A percentile compares a stretch with the other conserved stretches of the same genome.
Evolutionary conservation across 495 filamentous ascomycete species (phyloP).

Genomic region (Stereocaulon alpinum): DNA sequence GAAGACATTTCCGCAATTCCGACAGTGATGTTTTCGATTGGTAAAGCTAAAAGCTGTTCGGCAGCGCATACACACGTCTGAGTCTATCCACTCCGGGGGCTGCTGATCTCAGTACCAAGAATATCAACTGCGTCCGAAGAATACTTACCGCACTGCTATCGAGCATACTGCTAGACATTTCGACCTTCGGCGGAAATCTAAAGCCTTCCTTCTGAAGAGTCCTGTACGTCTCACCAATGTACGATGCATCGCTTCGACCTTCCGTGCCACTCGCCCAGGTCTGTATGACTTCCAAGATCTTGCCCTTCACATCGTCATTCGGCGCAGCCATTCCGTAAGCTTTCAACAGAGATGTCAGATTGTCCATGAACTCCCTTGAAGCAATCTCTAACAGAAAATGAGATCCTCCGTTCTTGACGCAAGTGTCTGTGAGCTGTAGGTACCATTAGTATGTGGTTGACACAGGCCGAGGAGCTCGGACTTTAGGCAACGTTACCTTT

Average conservation of each 20-base stretch:
- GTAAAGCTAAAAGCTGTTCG: conserved; percentile 92
- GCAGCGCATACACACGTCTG: conserved; percentile 97
- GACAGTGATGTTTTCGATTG: conserved; percentile 95
- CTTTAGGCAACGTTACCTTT: conserved; percentile 48
- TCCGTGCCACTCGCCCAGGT: conserved; percentile 87
- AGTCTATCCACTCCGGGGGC: conserved; percentile 97
- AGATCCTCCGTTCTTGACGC: conserved; percentile 95
- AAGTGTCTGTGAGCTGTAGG: conserved; percentile 79
- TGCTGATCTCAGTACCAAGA: conserved; percentile 29
- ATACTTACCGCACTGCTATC: conserved; percentile 85
- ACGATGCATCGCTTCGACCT: conserved; percentile 69
- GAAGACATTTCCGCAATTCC: conserved; percentile 96
- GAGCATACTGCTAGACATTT: conserved; percentile 86
- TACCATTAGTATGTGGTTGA: conserved; percentile 4
- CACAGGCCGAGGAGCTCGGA: not conserved
- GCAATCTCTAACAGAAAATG: conserved; percentile 94
- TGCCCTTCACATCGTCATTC: conserved; percentile 74
- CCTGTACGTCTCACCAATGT: conserved; percentile 78
- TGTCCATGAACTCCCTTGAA: conserved; percentile 97
- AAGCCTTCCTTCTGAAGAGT: conserved; percentile 75
- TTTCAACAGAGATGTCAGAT: conserved; percentile 79
- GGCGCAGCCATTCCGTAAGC: conserved; percentile 62
- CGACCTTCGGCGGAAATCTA: conserved; percentile 78
- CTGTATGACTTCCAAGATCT: conserved; percentile 88
- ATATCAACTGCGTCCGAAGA: not conserved